Evolutionary conservation across 1,284 basidiomycete genomes (phyloP).

Genomic region (Apiotrichum brassicae): DNA sequence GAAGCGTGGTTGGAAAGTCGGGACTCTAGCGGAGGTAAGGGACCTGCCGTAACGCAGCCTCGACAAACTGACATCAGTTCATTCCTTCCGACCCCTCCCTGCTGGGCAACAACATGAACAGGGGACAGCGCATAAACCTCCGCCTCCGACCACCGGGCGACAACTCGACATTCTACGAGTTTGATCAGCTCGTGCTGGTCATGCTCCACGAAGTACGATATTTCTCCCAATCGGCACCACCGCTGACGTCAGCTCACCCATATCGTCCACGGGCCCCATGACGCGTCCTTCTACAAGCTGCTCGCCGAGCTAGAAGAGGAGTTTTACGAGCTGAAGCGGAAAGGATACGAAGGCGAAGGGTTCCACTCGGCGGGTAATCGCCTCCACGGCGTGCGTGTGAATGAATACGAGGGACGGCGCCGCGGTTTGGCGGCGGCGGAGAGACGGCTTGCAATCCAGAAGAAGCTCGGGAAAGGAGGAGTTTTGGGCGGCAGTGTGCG

Average conservation of each 20-base stretch:
- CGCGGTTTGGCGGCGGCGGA: conserved; percentile 72
- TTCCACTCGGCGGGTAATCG: conserved; percentile 66
- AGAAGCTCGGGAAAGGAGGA: conserved; percentile 55
- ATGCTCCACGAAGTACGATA: conserved; percentile 74
- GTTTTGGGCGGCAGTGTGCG: conserved; percentile 35
- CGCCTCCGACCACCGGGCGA: conserved; percentile 64
- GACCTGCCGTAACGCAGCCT: background rate
- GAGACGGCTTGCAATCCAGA: conserved; percentile 54
- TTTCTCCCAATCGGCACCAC: too few relatives aligned
- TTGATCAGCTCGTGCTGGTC: conserved; percentile 64
- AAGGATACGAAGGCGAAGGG: conserved; percentile 72
- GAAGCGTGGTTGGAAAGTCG: conserved; percentile 69
- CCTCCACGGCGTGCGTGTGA: conserved; percentile 61
- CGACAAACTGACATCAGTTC: conserved; percentile 49
- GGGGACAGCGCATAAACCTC: conserved; percentile 70
- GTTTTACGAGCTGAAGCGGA: conserved; percentile 64
- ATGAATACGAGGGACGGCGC: conserved; percentile 57
- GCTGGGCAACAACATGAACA: conserved; percentile 62
- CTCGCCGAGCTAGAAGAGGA: conserved; percentile 71
- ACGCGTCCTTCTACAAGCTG: conserved; percentile 69
- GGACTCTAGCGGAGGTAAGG: conserved; percentile 62
- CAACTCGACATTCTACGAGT: conserved; percentile 66
- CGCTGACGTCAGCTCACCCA: conserved; percentile 60
- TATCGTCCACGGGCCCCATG: conserved; percentile 78
- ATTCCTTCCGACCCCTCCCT: conserved; percentile 67